Base-by-base conservation (phyloP, 1,284 basidiomycete species). In the Tetrapyrgos nigripes region DNA sequence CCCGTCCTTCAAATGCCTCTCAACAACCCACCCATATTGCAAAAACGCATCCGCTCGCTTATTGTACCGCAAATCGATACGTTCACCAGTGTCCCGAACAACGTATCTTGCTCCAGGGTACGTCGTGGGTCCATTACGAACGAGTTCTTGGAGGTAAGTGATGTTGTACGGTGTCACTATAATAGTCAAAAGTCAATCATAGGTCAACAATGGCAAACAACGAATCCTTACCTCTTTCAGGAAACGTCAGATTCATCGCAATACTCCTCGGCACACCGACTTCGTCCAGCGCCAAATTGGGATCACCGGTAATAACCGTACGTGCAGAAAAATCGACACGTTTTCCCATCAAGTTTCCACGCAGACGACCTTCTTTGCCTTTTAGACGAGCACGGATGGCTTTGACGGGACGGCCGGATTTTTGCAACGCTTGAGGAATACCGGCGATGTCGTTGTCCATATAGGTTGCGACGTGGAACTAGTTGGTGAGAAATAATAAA, bases 391-490 rank as follows among this genome's bases (percentile, higher is more conserved):
- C 96, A 63, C 97, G 94, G 70, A 99, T 98, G 40, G 97, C 97
- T 78, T 99, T 99, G 66, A 99, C 93, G 8, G 97, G 97, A 62
- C 97, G 87, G 33, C 97, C 97, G 29, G 95, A 97, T 76, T 99
- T 99, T 73, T 99, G 97, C 69, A 98, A 78, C 1, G 97, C 96
- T 73, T 98, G 96, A 0, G 97, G 97, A 44, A 98, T 95, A 58
- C 97, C 97, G 29, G 97, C 96, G 64, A 99, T 97, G 73, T 99
- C 96, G 73, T 99, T 99, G 74, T 99, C 97, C 97, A 99, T 99
- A 73, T 99, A 99, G 0, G 97, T 99, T 6, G 97, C 97, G 61
- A 97, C 95, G 72, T 99, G 97, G 75, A 97, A 99, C 89, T 96
- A 62, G 3, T 31, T 59, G 44, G 47, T 26, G 40, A 57, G 62